phyloP scores from a whole-genome alignment of 495 filamentous ascomycete genomes.

The Stereocaulon alpinum region DNA sequence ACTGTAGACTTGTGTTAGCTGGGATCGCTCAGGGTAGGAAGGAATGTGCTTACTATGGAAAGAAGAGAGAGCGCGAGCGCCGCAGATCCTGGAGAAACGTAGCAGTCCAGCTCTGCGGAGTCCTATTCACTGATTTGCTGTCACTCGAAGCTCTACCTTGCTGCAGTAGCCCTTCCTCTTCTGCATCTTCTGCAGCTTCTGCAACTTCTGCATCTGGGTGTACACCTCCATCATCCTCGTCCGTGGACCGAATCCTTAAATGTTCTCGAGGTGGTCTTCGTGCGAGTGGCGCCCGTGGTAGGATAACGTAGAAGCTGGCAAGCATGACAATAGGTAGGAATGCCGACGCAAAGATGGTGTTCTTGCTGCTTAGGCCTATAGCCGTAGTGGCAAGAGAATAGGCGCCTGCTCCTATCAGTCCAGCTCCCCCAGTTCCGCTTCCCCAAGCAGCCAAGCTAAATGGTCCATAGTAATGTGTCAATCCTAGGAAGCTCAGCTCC shows the following conservation, averaged over 20 bases:
- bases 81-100: conserved; percentile 40
- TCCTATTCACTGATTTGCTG: background rate
- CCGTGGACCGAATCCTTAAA: background rate
- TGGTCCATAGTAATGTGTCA: conserved; percentile 91
- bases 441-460: conserved; percentile 88
- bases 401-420: conserved; percentile 72
- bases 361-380: conserved; percentile 56
- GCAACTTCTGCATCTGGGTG: background rate
- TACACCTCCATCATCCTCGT: conserved; percentile 1
- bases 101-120: conserved; percentile 21
- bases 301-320: conserved; percentile 67
- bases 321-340: conserved; percentile 75
- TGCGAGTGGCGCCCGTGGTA: conserved; percentile 53
- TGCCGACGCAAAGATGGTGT: conserved; percentile 64
- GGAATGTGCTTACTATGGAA: conserved; percentile 49
- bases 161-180: conserved; percentile 13
- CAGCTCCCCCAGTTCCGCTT: conserved; percentile 84
- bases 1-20: conserved; percentile 30
- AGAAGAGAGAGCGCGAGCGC: conserved; percentile 46
- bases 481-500: conserved; percentile 76
- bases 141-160: background rate
- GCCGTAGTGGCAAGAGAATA: conserved; percentile 81
- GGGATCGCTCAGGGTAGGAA: no score
- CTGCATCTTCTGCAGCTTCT: conserved; percentile 11
- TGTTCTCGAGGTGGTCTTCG: conserved; percentile 13